These are phyloP conservation scores for Candida coquimbonensis DNA, from an alignment of 805 yeast genomes.

Conservation along the genomic window DNA sequence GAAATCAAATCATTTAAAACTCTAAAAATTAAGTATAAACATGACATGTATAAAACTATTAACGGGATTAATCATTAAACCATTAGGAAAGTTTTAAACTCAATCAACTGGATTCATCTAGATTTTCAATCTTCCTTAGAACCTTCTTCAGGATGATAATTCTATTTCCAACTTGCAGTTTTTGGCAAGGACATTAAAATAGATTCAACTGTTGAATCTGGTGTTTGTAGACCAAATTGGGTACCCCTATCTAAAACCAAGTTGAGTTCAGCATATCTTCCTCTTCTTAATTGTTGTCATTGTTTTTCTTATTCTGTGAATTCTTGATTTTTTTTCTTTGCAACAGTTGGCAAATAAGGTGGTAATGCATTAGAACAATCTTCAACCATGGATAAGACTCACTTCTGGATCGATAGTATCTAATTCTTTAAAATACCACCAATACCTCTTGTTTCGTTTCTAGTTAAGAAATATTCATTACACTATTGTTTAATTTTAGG, in stretches of 20 bases:
- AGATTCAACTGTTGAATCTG: slow-evolving; percentile 88
- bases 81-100: slow-evolving; percentile 24
- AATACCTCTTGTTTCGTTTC: slow-evolving; percentile 85
- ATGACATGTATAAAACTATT: no score
- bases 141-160: slow-evolving; percentile 78
- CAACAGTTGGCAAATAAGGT: slow-evolving; percentile 72
- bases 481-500: slow-evolving; percentile 93
- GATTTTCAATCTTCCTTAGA: slow-evolving; percentile 68
- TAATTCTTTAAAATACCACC: slow-evolving; percentile 97
- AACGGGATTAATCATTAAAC: background rate
- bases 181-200: slow-evolving; percentile 89
- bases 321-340: slow-evolving; percentile 61
- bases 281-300: slow-evolving; percentile 95
- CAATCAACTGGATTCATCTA: slow-evolving; percentile 75
- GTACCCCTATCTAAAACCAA: slow-evolving; percentile 95
- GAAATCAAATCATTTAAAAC: no score
- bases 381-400: slow-evolving; percentile 64
- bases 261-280: slow-evolving; percentile 95
- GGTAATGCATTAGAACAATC: slow-evolving; percentile 82
- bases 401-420: slow-evolving; percentile 67
- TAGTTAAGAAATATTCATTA: slow-evolving; percentile 83
- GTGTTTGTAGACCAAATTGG: slow-evolving; percentile 88
- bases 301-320: slow-evolving; percentile 75
- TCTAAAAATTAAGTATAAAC: no score
- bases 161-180: slow-evolving; percentile 86